phyloP scores from a whole-genome alignment of 192 early-diverging fungal genomes.

The Cladochytrium replicatum region DNA sequence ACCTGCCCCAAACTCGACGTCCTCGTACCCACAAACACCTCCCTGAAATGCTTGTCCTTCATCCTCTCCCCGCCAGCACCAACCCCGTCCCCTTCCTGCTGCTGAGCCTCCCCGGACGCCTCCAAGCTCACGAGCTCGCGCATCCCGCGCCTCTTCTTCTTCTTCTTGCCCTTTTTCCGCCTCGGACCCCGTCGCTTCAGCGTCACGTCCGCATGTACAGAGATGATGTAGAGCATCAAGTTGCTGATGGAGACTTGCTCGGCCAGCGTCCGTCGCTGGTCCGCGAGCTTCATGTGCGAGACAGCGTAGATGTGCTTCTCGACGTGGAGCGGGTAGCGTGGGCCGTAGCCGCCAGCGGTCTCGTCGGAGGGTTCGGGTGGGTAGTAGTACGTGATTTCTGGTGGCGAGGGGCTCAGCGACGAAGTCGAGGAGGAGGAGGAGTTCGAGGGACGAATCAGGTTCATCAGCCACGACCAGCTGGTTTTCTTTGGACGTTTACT shows the following conservation, averaged over 20 bases:
- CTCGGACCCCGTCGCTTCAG: conserved; percentile 29
- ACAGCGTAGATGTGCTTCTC: conserved; percentile 25
- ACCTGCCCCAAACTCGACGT: not conserved
- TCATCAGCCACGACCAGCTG: too few species aligned
- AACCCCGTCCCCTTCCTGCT: too few species aligned
- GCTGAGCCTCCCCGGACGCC: not conserved
- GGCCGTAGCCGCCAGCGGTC: too few species aligned
- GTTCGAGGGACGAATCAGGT: too few species aligned
- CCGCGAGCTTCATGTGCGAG: conserved; percentile 39
- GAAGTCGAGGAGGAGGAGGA: too few species aligned
- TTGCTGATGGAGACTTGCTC: conserved; percentile 43
- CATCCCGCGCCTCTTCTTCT: conserved; percentile 12
- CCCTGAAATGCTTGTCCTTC: conserved; percentile 4
- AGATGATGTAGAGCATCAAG: conserved; percentile 45
- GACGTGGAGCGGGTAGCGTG: conserved; percentile 14
- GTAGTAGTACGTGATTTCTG: too few species aligned
- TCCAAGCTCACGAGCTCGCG: not conserved
- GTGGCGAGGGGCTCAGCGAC: too few species aligned
- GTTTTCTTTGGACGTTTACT: too few species aligned
- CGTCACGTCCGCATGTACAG: conserved; percentile 42
- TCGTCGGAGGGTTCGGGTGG: too few species aligned
- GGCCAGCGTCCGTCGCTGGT: conserved; percentile 25
- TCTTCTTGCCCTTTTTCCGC: conserved; percentile 9
- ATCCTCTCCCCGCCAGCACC: conserved; percentile 3
- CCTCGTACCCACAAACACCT: not conserved